Conservation (phyloP, 345 rosid species). For the Eucalyptus albens region DNA sequence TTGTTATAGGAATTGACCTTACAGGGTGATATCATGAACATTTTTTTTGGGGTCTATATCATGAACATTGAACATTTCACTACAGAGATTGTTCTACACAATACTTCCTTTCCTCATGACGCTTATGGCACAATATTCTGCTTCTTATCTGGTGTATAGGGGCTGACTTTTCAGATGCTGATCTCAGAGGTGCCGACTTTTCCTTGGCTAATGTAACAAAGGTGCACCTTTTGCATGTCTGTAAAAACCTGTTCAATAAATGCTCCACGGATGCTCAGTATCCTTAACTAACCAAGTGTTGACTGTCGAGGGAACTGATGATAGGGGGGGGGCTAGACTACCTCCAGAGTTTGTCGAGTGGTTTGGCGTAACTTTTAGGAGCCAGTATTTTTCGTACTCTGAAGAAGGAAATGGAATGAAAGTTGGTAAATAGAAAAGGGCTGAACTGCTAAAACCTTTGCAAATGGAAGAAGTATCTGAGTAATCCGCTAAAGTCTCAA, state of each 20-base stretch:
- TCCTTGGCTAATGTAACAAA: constrained; percentile 87
- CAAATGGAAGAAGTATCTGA: not conserved
- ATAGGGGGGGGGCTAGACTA: not conserved
- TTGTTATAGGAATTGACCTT: not conserved
- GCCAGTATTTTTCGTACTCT: not conserved
- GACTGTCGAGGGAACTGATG: not conserved
- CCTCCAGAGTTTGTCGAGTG: not conserved
- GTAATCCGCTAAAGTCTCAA: not conserved
- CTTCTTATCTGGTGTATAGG: constrained; percentile 19
- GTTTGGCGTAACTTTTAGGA: not conserved
- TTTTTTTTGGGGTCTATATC: not conserved
- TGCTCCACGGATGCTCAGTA: not conserved
- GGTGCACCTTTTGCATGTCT: constrained; percentile 13
- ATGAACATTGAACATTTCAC: no score
- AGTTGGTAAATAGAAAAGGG: not conserved
- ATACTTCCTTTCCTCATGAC: not conserved
- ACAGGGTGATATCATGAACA: not conserved
- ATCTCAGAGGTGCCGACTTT: constrained; percentile 83
- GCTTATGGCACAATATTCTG: not conserved
- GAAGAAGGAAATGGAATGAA: not conserved
- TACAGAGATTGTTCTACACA: not conserved
- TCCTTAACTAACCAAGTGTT: not conserved
- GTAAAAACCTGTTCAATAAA: not conserved
- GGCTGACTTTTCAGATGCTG: constrained; percentile 90
- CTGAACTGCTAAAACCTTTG: not conserved